phyloP scores from a whole-genome alignment of 306 rosid genomes.

The Pyrus communis region DNA sequence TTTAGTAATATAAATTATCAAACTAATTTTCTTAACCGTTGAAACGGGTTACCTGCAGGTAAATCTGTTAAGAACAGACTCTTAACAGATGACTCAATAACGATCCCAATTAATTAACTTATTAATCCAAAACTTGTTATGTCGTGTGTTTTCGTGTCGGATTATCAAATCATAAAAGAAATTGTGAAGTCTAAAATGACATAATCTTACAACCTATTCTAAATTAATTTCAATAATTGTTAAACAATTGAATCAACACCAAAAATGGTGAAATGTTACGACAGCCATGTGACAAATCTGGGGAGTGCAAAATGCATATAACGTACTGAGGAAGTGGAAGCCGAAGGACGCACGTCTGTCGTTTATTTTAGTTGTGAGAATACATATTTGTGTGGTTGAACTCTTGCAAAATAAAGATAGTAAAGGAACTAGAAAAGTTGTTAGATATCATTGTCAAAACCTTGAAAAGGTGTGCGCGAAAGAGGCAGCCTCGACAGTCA shows the following conservation, averaged over 20 bases:
- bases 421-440: conserved; percentile 36
- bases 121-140: too few species aligned
- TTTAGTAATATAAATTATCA: too few species aligned
- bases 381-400: conserved; percentile 33
- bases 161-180: too few species aligned
- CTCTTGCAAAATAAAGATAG: not conserved
- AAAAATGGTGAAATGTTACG: not conserved
- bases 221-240: too few species aligned
- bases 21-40: too few species aligned
- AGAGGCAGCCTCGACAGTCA: conserved; percentile 33
- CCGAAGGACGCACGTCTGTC: conserved; percentile 13
- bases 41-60: too few species aligned
- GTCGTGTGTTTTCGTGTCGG: too few species aligned
- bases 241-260: not conserved
- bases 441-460: conserved; percentile 59
- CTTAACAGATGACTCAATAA: too few species aligned
- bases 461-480: conserved; percentile 47
- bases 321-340: not conserved
- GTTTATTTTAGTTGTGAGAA: conserved; percentile 18
- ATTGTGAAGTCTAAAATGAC: too few species aligned
- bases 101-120: too few species aligned
- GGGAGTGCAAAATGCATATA: not conserved
- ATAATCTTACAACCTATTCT: too few species aligned
- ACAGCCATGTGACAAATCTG: not conserved
- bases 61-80: too few species aligned